phyloP scores from a whole-genome alignment of 805 yeast species.

The Saturnispora saitoi region DNA sequence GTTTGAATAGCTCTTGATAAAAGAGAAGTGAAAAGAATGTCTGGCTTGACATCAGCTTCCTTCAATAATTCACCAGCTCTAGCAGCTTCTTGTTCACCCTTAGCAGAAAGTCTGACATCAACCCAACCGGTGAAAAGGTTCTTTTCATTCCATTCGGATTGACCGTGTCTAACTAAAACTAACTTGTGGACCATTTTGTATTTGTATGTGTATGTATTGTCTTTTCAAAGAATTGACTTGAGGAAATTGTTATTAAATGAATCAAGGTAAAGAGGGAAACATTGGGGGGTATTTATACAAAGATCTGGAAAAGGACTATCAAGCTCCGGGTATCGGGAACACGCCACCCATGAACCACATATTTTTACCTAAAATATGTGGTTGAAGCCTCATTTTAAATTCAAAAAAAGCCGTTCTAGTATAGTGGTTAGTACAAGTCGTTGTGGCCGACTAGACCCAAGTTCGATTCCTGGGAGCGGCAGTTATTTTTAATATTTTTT shows the following conservation, averaged over 20 bases:
- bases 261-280: neutral
- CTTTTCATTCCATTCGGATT: slow-evolving; percentile 98
- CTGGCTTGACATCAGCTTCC: slow-evolving; percentile 80
- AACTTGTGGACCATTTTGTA: slow-evolving; percentile 41
- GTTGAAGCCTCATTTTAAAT: too few relatives aligned
- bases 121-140: slow-evolving; percentile 99
- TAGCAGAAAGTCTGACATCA: slow-evolving; percentile 75
- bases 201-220: neutral
- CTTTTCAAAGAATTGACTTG: neutral
- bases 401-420: slow-evolving; percentile 1
- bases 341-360: neutral
- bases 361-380: neutral
- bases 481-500: neutral
- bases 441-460: slow-evolving; percentile 4
- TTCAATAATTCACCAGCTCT: slow-evolving; percentile 89
- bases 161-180: slow-evolving; percentile 96
- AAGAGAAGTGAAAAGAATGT: slow-evolving; percentile 82
- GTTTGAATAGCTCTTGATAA: slow-evolving; percentile 95
- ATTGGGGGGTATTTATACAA: slow-evolving; percentile 1
- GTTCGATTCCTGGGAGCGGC: slow-evolving; percentile 4
- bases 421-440: slow-evolving; percentile 4
- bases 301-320: neutral
- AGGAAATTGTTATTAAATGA: neutral
- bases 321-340: slow-evolving; percentile 3
- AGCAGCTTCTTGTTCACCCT: slow-evolving; percentile 84